These are phyloP conservation scores for Lipomyces sp. DNA, from an alignment of 805 yeast species.

Conservation along the genomic window DNA sequence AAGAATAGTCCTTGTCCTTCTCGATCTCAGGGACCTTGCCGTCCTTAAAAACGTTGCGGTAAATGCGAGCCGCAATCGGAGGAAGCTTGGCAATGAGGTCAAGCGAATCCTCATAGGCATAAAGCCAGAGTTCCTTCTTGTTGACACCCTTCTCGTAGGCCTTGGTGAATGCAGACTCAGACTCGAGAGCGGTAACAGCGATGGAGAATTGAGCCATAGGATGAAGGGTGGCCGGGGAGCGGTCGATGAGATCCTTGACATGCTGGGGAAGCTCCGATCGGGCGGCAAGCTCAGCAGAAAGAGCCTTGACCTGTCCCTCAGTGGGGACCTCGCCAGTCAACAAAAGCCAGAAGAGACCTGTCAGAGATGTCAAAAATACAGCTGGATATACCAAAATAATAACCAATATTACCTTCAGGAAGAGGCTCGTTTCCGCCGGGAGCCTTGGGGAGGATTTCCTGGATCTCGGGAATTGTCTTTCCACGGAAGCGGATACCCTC, in stretches of 20 bases:
- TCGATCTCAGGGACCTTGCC: slow-evolving; percentile 62
- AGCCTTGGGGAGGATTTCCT: slow-evolving; percentile 73
- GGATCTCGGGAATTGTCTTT: slow-evolving; percentile 78
- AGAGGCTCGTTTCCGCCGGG: slow-evolving; percentile 62
- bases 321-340: slow-evolving; percentile 85
- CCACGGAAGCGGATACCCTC: slow-evolving; percentile 90
- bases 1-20: slow-evolving; percentile 61
- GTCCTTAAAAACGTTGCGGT: slow-evolving; percentile 82
- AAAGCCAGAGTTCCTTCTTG: slow-evolving; percentile 82
- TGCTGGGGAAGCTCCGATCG: slow-evolving; percentile 79
- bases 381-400: no score
- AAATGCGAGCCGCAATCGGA: slow-evolving; percentile 77
- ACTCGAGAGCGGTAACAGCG: slow-evolving; percentile 79
- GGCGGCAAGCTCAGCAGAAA: slow-evolving; percentile 77
- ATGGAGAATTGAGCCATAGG: slow-evolving; percentile 91
- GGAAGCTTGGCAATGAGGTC: slow-evolving; percentile 83
- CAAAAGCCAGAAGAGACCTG: slow-evolving; percentile 75
- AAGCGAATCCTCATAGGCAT: slow-evolving; percentile 78
- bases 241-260: slow-evolving; percentile 72
- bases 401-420: slow-evolving; percentile 56
- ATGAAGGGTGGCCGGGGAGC: slow-evolving; percentile 74
- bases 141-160: slow-evolving; percentile 83
- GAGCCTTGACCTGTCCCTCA: slow-evolving; percentile 67
- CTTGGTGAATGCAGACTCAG: slow-evolving; percentile 81
- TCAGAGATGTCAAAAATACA: neutral